phyloP scores from a whole-genome alignment of 2,329 filamentous ascomycete genomes.

The Epichloe gansuensis region DNA sequence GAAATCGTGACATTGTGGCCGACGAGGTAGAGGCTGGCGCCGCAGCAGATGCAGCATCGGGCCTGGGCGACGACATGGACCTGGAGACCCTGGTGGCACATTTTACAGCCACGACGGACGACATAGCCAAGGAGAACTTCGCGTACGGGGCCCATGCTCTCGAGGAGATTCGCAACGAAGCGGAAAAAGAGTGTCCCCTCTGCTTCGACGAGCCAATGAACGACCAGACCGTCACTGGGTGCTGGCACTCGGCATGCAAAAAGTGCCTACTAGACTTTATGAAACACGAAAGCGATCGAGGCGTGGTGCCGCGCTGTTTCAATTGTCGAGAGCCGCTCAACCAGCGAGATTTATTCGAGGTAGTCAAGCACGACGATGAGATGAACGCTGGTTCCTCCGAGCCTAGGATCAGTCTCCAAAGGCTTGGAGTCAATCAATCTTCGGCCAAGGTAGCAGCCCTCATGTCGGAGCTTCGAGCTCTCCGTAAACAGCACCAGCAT shows the following conservation, averaged over 20 bases:
- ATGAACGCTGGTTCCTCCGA: conserved; percentile 31
- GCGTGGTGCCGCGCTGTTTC: conserved; percentile 70
- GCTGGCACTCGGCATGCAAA: conserved; percentile 96
- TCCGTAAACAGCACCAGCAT: conserved; percentile 52
- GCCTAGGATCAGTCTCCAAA: conserved; percentile 46
- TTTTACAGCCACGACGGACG: conserved; percentile 61
- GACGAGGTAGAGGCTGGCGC: conserved; percentile 74
- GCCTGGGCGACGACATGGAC: conserved; percentile 92
- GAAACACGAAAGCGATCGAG: conserved; percentile 68
- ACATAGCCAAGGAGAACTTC: conserved; percentile 48
- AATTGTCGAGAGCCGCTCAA: conserved; percentile 79
- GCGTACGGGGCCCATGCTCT: conserved; percentile 75
- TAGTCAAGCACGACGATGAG: conserved; percentile 63
- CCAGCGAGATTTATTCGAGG: conserved; percentile 78
- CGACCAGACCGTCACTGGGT: conserved; percentile 86
- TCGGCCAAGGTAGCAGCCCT: conserved; percentile 83
- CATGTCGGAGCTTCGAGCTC: conserved; percentile 57
- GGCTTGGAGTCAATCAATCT: conserved; percentile 51
- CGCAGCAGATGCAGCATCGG: conserved; percentile 65
- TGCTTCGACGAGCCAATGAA: conserved; percentile 94
- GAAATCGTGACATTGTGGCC: conserved; percentile 71
- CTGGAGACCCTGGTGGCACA: conserved; percentile 72
- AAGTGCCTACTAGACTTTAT: conserved; percentile 86
- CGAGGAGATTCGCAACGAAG: conserved; percentile 82
- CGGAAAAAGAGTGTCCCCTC: conserved; percentile 81